A percentile compares a stretch with the other conserved stretches of the same genome.
phyloP scores from a whole-genome alignment of 1,284 basidiomycete species.

The Papiliotrema fonsecae region DNA sequence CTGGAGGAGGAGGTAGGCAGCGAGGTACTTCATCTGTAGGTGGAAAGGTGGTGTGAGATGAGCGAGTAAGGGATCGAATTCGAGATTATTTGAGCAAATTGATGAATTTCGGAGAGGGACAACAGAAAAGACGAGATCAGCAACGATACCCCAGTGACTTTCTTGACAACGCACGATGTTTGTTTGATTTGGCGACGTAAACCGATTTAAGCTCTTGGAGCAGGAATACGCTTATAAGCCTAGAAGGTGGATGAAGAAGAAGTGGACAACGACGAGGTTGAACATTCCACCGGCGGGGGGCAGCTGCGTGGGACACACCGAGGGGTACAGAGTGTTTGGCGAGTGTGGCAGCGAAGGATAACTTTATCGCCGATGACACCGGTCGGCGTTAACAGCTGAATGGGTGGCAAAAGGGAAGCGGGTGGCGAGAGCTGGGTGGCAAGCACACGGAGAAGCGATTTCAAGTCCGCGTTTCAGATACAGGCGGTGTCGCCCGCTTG shows the following conservation, averaged over 20 bases:
- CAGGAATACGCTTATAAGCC: slow-evolving; percentile 42
- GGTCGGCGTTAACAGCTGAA: background rate
- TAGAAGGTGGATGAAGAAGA: background rate
- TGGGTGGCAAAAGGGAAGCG: too few species aligned
- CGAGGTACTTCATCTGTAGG: slow-evolving; percentile 86
- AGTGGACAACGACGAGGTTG: background rate
- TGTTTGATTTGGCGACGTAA: slow-evolving; percentile 32
- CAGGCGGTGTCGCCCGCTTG: too few species aligned
- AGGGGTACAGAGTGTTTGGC: background rate
- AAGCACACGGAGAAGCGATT: background rate
- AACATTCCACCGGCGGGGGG: background rate
- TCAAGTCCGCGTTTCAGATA: background rate
- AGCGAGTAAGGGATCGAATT: background rate
- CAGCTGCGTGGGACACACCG: background rate
- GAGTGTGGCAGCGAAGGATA: background rate
- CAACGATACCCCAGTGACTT: too few species aligned
- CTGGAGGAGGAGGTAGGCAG: slow-evolving; percentile 96
- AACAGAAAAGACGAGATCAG: slow-evolving; percentile 1
- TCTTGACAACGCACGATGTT: slow-evolving; percentile 21
- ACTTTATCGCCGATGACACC: background rate
- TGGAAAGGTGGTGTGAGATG: background rate
- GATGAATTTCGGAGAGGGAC: background rate
- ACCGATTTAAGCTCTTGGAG: slow-evolving; percentile 47
- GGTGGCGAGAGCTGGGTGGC: background rate
- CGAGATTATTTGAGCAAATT: background rate